Conservation (phyloP, 2,329 filamentous ascomycete species). For the Truncatella angustata region DNA sequence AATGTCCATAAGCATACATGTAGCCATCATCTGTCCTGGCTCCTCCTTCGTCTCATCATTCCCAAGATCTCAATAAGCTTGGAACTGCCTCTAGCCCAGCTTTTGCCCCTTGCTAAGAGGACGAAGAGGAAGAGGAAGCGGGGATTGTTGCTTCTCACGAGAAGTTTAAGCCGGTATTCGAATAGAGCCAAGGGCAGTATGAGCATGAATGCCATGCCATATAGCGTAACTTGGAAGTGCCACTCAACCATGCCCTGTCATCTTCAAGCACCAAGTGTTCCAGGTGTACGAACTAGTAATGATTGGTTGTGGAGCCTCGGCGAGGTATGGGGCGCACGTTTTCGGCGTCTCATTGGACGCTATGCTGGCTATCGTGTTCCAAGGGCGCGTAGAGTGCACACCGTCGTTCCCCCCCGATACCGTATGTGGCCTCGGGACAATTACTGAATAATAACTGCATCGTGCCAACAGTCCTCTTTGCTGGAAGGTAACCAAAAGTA, state of each 20-base stretch:
- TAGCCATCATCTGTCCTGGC: no score
- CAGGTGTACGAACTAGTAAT: conserved; percentile 29
- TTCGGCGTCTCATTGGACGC: conserved; percentile 27
- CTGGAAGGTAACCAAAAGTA: no score
- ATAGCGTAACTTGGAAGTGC: conserved; percentile 19
- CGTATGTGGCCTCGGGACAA: not conserved
- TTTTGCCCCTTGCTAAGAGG: no score
- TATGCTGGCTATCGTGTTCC: conserved; percentile 27
- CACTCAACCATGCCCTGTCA: conserved; percentile 32
- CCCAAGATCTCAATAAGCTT: no score
- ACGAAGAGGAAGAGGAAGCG: no score
- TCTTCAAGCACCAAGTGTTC: conserved; percentile 41
- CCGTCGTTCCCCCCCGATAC: not conserved
- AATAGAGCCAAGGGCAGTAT: no score
- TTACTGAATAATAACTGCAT: not conserved
- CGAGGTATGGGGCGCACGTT: conserved; percentile 15
- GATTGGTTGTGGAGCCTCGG: conserved; percentile 35
- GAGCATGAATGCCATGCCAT: conserved; percentile 17
- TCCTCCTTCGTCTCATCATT: no score
- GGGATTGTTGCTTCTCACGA: no score
- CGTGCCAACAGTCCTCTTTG: no score
- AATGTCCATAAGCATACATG: no score
- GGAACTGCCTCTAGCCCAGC: no score
- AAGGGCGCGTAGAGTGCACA: conserved; percentile 38
- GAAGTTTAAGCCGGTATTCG: no score